phyloP scores from a whole-genome alignment of 1,139 yeast species.

The Candida frijolesensis region DNA sequence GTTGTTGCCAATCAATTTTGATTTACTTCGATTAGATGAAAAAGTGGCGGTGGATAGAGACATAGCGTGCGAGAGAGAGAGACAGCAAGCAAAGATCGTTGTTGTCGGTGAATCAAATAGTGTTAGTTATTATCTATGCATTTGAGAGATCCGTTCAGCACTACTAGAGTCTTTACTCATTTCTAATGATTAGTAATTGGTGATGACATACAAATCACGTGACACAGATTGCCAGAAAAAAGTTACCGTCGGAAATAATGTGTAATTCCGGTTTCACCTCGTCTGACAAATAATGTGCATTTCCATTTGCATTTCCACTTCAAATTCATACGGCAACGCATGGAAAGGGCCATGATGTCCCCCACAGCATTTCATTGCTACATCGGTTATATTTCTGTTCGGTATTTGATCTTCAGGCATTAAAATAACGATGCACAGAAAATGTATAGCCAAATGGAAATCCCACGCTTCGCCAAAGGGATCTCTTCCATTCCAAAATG shows the following conservation, averaged over 20 bases:
- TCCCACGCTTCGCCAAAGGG: background rate
- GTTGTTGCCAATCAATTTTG: conserved; percentile 1
- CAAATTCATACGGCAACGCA: no score
- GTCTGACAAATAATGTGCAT: background rate
- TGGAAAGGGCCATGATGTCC: no score
- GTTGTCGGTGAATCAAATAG: no score
- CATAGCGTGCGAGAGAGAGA: no score
- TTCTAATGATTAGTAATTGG: background rate
- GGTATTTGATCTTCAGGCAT: background rate
- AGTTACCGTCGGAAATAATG: background rate
- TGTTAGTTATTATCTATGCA: no score
- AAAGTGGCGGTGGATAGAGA: background rate
- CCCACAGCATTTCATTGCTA: background rate
- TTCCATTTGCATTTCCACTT: background rate
- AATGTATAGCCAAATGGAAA: background rate
- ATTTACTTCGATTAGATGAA: background rate
- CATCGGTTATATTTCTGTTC: background rate
- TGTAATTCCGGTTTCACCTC: background rate
- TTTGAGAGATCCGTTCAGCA: no score
- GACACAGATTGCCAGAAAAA: background rate
- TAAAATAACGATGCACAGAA: background rate
- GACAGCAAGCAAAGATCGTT: no score
- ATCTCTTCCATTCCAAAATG: conserved; percentile 4
- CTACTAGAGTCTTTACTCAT: background rate
- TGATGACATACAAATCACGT: background rate